Percentiles rank a stretch among this genome's conserved stretches.
Evolutionary conservation across 768 basidiomycete species (phyloP).

Genomic region (Rickenella mellea): DNA sequence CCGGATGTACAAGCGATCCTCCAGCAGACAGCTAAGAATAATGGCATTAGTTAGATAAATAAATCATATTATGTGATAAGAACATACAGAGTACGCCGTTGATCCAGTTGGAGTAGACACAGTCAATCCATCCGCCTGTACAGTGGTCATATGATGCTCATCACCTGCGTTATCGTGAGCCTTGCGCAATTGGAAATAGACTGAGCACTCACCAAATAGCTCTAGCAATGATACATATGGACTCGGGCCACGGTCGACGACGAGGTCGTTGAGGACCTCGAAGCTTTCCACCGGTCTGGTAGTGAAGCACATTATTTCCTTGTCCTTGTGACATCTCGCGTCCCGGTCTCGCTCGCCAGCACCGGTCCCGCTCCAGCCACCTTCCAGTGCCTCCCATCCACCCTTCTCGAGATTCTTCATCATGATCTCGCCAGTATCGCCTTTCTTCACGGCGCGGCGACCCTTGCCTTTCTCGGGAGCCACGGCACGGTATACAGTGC

Average conservation of each 20-base stretch:
- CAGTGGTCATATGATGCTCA: slow-evolving; percentile 98
- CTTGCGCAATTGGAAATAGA: neutral
- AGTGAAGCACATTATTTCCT: slow-evolving; percentile 96
- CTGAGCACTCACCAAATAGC: slow-evolving; percentile 70
- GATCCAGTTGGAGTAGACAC: slow-evolving; percentile 96
- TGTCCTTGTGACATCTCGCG: slow-evolving; percentile 59
- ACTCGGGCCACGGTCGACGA: slow-evolving; percentile 95
- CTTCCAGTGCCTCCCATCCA: slow-evolving; percentile 96
- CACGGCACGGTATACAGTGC: slow-evolving; percentile 93
- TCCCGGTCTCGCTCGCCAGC: slow-evolving; percentile 23
- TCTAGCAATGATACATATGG: slow-evolving; percentile 95
- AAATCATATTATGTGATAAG: neutral
- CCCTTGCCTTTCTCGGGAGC: slow-evolving; percentile 57
- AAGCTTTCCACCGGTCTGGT: slow-evolving; percentile 93
- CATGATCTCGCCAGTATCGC: slow-evolving; percentile 91
- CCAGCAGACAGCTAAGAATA: slow-evolving; percentile 74
- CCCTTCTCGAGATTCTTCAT: slow-evolving; percentile 86
- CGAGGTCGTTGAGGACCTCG: slow-evolving; percentile 92
- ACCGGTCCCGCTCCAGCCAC: slow-evolving; percentile 46
- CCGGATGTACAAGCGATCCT: slow-evolving; percentile 94
- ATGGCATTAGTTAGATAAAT: slow-evolving; percentile 7
- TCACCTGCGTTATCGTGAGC: slow-evolving; percentile 51
- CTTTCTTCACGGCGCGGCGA: slow-evolving; percentile 76
- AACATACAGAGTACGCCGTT: slow-evolving; percentile 88
- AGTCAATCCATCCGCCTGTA: slow-evolving; percentile 94